Base-by-base conservation (phyloP, 768 basidiomycete species). In the Pisolithus sp. region DNA sequence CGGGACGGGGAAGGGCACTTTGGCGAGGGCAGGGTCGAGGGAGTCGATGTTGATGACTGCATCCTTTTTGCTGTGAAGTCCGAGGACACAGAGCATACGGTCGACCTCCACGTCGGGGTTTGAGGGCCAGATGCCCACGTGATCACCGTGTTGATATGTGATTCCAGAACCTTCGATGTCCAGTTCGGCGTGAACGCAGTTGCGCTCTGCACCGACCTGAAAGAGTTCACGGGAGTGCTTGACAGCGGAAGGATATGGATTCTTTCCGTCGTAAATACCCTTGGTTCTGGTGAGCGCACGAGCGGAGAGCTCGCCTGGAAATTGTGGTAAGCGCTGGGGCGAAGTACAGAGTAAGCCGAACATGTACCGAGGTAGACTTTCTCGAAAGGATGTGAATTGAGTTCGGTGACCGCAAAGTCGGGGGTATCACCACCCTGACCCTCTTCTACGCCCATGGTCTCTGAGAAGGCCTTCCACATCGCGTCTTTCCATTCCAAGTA, bases 91-190 rank as follows among this genome's bases (percentile, higher is more conserved):
- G 18, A 99, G 79, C 23, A 96, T 80, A 51, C 94, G 86, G 49
- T 90, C 83, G 41, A 98, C 93, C 62, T 98, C 94, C 43, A 85
- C 67, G 55, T 96, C 91, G 7, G 95, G 81, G 71, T 99, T 99
- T 51, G 84, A 82, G 12, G 96, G 95, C 95, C 95, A 99, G 49
- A 99, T 81, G 53, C 93, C 96, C 57, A 96, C 85, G 63, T 99
- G 96, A 67, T 99, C 96, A 49, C 96, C 96, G 53, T 97, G 93
- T 67, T 98, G 95, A 69, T 99, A 99, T n/a, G 86, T 91, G 62
- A 98, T 90, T 37, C 94, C 94, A 40, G 93, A 93, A 17, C 90
- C 91, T 70, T 94, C 91, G 28, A 89, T 93, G 70, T 84, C 83
- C 62, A 99, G 85, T 65, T 98, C 96, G 62, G 94, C 76, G 64